These are phyloP conservation scores for Picea glauca DNA, from an alignment of 75 land plant species.

Conservation along the genomic window DNA sequence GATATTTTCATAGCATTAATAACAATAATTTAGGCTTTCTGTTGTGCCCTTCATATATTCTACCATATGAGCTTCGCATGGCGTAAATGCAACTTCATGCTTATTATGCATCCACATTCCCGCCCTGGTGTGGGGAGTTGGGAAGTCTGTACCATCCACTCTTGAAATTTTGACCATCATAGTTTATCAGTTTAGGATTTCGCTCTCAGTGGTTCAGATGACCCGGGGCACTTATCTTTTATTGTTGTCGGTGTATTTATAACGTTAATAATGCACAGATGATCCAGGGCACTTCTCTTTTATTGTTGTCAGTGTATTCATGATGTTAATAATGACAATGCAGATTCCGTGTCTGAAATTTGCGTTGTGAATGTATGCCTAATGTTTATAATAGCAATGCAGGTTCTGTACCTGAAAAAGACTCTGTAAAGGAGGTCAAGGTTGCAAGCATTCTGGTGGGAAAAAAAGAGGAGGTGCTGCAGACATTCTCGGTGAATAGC, in stretches of 20 bases:
- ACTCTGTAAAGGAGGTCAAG: background rate
- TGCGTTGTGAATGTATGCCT: no score
- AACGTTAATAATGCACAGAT: background rate
- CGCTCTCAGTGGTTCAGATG: no score
- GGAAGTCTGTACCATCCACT: no score
- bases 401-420: background rate
- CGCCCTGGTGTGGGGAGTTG: no score
- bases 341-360: no score
- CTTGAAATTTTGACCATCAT: no score
- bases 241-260: background rate
- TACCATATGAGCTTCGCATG: no score
- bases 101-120: no score
- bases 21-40: background rate
- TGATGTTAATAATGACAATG: background rate
- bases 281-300: background rate
- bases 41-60: background rate
- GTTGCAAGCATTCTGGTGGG: background rate
- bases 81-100: no score
- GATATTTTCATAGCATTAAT: background rate
- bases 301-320: background rate
- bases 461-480: background rate
- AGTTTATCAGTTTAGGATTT: no score
- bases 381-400: no score
- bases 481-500: conserved; percentile 3
- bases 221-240: background rate